phyloP scores from a whole-genome alignment of 2,329 filamentous ascomycete genomes.

The Colletotrichum tamarilloi region DNA sequence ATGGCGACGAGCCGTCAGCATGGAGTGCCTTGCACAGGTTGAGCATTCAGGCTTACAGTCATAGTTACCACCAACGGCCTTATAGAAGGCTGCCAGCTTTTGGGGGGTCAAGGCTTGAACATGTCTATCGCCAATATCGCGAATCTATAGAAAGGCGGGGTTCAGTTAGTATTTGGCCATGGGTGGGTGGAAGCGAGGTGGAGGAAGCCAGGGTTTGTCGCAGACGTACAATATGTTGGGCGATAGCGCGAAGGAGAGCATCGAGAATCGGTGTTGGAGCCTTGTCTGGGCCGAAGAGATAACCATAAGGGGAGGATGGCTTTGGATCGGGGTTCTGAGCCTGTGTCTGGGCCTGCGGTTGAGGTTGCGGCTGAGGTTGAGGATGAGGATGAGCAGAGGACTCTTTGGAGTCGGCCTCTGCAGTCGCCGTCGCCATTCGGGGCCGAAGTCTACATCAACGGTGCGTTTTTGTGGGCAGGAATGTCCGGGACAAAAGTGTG shows the following conservation, averaged over 20 bases:
- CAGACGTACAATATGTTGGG: conserved; percentile 73
- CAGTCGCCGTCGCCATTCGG: conserved; percentile 37
- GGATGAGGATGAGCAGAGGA: conserved; percentile 24
- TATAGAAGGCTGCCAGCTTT: conserved; percentile 83
- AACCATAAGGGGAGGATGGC: conserved; percentile 61
- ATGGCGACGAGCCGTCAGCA: conserved; percentile 36
- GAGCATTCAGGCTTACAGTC: conserved; percentile 61
- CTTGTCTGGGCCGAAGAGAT: conserved; percentile 76
- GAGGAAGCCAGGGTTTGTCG: not conserved
- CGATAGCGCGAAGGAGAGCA: conserved; percentile 75
- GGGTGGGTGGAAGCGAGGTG: conserved; percentile 25
- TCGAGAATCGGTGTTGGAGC: conserved; percentile 74
- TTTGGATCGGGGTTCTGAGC: conserved; percentile 1
- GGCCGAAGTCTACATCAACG: conserved; percentile 30
- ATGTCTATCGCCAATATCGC: conserved; percentile 68
- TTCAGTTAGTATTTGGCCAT: conserved; percentile 26
- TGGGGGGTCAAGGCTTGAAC: conserved; percentile 67
- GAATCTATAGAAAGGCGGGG: conserved; percentile 55
- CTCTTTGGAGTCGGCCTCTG: conserved; percentile 37
- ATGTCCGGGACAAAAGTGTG: conserved; percentile 17
- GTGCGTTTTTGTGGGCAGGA: conserved; percentile 23
- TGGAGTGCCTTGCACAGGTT: not conserved
- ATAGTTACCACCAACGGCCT: conserved; percentile 78
- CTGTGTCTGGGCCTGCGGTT: not conserved
- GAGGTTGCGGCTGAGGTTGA: conserved; percentile 9